Conservation (phyloP, 768 basidiomycete species). For the Cystofilobasidium capitatum region DNA sequence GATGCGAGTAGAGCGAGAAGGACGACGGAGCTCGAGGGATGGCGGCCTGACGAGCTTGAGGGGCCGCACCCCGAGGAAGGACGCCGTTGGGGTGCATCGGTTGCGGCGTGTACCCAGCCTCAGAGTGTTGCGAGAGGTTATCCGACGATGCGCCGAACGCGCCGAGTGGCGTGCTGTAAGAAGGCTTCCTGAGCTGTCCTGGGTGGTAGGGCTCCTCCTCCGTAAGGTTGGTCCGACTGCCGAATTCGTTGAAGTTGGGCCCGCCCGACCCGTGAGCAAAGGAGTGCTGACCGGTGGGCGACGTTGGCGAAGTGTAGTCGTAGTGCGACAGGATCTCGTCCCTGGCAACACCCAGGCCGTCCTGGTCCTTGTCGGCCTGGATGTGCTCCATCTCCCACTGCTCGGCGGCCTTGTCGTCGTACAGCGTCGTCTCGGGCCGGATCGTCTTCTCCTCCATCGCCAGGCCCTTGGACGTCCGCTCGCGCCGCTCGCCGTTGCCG, state of each 20-base stretch:
- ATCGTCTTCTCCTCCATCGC: slow-evolving; percentile 1
- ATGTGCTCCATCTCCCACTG: slow-evolving; percentile 24
- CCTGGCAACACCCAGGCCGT: slow-evolving; percentile 10
- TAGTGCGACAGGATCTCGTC: slow-evolving; percentile 8
- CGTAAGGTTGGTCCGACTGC: background rate
- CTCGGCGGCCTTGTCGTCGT: slow-evolving; percentile 15
- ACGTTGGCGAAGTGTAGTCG: slow-evolving; percentile 18
- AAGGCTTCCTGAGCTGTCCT: background rate
- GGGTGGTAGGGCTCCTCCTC: no score
- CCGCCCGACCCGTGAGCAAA: background rate
- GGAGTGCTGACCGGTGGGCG: slow-evolving; percentile 2
- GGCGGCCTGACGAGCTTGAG: background rate
- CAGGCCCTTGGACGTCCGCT: slow-evolving; percentile 3
- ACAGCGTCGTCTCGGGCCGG: background rate
- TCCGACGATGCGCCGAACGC: no score
- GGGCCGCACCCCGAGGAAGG: background rate
- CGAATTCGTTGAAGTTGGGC: background rate
- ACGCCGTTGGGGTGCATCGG: background rate
- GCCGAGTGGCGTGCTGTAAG: background rate
- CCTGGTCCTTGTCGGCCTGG: background rate
- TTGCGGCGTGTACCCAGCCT: background rate
- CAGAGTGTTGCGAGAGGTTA: background rate
- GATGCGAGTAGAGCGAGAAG: slow-evolving; percentile 17
- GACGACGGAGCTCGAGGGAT: slow-evolving; percentile 2
- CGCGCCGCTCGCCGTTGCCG: slow-evolving; percentile 22